These are phyloP conservation scores for Stemphylium vesicarium DNA, from an alignment of 2,329 filamentous ascomycete species.

Conservation along the genomic window DNA sequence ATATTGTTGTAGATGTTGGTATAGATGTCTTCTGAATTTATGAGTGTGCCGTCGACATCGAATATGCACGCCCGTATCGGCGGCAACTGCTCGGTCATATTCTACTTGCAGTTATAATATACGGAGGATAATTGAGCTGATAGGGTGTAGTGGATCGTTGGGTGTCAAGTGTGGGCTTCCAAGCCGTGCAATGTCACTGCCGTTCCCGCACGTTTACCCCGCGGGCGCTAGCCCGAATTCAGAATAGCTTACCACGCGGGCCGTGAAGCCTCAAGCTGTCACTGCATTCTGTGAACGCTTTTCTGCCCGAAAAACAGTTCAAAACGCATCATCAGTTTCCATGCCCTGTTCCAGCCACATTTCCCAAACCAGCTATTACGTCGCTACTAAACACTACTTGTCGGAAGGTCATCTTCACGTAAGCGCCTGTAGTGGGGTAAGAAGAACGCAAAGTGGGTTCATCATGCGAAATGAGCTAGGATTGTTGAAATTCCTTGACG, in stretches of 20 bases:
- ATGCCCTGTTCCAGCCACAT: no score
- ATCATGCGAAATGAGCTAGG: background rate
- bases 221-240: background rate
- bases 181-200: background rate
- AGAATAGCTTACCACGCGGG: background rate
- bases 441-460: background rate
- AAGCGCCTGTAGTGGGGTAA: background rate
- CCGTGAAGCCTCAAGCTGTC: background rate
- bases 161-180: background rate
- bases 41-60: slow-evolving; percentile 45
- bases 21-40: slow-evolving; percentile 44
- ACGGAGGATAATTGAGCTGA: background rate
- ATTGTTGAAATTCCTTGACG: background rate
- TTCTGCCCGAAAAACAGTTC: no score
- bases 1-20: slow-evolving; percentile 30
- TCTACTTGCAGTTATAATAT: background rate
- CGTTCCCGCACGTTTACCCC: background rate
- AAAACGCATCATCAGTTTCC: no score
- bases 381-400: no score
- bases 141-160: background rate
- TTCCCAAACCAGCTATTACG: no score
- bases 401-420: background rate
- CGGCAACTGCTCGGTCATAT: slow-evolving; percentile 13
- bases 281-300: no score
- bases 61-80: slow-evolving; percentile 45